Percentiles rank a stretch among this genome's conserved stretches.
phyloP scores from a whole-genome alignment of 2,329 filamentous ascomycete species.

The Sporothrix phasma region DNA sequence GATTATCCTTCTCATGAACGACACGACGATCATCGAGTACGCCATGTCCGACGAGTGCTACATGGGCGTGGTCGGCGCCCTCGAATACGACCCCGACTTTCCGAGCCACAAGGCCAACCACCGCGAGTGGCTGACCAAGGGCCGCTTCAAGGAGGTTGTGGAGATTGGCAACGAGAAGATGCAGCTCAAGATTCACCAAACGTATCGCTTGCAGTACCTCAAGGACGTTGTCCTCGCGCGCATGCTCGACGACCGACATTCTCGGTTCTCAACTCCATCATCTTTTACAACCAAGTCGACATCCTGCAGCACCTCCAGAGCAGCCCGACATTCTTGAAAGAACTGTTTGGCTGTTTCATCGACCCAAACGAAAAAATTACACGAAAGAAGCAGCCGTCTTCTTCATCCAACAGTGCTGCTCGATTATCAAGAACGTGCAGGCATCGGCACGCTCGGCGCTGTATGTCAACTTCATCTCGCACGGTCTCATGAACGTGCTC shows the following conservation, averaged over 20 bases:
- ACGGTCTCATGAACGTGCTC: constrained; percentile 82
- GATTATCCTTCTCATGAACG: constrained; percentile 85
- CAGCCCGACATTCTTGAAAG: constrained; percentile 66
- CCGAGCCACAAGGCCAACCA: constrained; percentile 97
- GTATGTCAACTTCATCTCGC: constrained; percentile 80
- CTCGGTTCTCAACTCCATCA: constrained; percentile 91
- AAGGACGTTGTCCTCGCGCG: constrained; percentile 97
- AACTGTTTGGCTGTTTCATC: constrained; percentile 73
- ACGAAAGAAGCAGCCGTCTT: constrained; percentile 84
- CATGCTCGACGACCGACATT: constrained; percentile 95
- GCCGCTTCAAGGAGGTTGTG: constrained; percentile 92
- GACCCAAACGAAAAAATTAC: constrained; percentile 52
- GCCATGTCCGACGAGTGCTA: constrained; percentile 85
- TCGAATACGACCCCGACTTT: constrained; percentile 98
- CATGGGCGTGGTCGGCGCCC: constrained; percentile 82
- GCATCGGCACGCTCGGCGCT: constrained; percentile 68
- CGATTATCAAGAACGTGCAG: constrained; percentile 89
- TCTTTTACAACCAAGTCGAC: constrained; percentile 98
- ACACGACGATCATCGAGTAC: constrained; percentile 87
- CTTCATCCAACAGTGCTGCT: constrained; percentile 93
- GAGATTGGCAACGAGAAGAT: constrained; percentile 75
- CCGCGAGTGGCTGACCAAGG: constrained; percentile 80
- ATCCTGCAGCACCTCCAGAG: constrained; percentile 91
- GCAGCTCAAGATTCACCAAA: constrained; percentile 86
- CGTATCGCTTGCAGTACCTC: constrained; percentile 89